phyloP scores from a whole-genome alignment of 1,284 basidiomycete genomes.

The Moniliophthora roreri region DNA sequence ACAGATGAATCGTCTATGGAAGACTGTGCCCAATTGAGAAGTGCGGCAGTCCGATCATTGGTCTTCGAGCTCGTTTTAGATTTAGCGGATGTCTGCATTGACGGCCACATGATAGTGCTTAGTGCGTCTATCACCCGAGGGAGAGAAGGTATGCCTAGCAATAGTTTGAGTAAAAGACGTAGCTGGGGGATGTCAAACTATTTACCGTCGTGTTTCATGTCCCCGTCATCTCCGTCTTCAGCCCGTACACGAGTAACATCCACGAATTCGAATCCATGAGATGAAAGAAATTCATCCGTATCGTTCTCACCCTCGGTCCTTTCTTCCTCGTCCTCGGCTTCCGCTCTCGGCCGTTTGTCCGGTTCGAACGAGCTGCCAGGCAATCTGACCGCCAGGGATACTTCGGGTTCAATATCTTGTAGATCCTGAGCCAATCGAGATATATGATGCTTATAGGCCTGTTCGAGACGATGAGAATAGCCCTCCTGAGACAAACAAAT shows the following conservation, averaged over 20 bases:
- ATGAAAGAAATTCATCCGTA: constrained; percentile 63
- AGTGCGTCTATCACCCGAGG: constrained; percentile 73
- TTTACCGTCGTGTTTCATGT: constrained; percentile 25
- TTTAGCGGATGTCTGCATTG: constrained; percentile 49
- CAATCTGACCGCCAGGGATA: constrained; percentile 65
- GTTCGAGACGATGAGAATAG: constrained; percentile 14
- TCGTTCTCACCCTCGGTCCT: constrained; percentile 42
- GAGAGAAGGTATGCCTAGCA: constrained; percentile 55
- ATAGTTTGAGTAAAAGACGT: not conserved
- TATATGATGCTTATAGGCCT: constrained; percentile 56
- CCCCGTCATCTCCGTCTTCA: constrained; percentile 7
- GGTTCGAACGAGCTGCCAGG: constrained; percentile 16
- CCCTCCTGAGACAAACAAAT: constrained; percentile 15
- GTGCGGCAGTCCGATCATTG: constrained; percentile 27
- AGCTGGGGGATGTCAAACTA: constrained; percentile 4
- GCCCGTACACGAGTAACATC: constrained; percentile 30
- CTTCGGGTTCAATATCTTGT: constrained; percentile 58
- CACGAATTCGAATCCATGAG: constrained; percentile 73
- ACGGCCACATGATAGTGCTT: constrained; percentile 85
- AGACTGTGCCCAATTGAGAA: constrained; percentile 32
- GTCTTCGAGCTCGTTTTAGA: constrained; percentile 18
- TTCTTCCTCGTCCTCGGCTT: constrained; percentile 4
- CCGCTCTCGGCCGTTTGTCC: not conserved
- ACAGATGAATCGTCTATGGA: constrained; percentile 9
- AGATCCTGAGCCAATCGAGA: constrained; percentile 47